Conservation (phyloP, 148 eudicot species). For the Rhododendron henanense region DNA sequence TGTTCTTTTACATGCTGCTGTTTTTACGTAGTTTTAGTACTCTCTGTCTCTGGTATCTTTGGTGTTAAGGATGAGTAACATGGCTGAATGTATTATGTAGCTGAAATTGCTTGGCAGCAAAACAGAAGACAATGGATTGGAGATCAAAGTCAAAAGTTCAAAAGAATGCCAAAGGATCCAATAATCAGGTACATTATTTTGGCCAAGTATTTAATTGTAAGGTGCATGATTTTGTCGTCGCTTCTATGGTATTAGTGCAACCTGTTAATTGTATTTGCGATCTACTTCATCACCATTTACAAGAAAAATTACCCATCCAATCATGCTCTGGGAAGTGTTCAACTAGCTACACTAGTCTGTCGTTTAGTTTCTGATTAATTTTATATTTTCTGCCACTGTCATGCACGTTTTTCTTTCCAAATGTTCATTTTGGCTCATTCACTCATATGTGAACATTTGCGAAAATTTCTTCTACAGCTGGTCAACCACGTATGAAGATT, state of each 20-base stretch:
- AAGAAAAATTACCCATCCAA: background rate
- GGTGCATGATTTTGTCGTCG: conserved; percentile 15
- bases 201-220: conserved; percentile 14
- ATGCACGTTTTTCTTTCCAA: background rate
- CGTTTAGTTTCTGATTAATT: background rate
- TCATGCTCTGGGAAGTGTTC: background rate
- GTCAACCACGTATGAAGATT: conserved; percentile 49
- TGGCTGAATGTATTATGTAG: conserved; percentile 17
- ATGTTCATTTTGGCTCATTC: background rate
- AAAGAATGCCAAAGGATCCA: conserved; percentile 34
- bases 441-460: background rate
- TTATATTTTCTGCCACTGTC: background rate
- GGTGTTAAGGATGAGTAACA: background rate
- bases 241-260: background rate
- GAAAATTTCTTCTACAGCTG: conserved; percentile 31
- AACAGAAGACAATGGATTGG: conserved; percentile 44
- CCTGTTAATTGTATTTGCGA: background rate
- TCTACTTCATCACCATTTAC: background rate
- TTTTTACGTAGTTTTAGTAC: background rate
- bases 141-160: conserved; percentile 27
- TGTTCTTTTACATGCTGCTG: background rate
- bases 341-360: background rate
- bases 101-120: conserved; percentile 44
- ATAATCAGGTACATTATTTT: background rate
- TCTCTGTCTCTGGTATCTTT: too few species aligned